phyloP scores from a whole-genome alignment of 164 flowering plant species.

The Sextonia rubra region DNA sequence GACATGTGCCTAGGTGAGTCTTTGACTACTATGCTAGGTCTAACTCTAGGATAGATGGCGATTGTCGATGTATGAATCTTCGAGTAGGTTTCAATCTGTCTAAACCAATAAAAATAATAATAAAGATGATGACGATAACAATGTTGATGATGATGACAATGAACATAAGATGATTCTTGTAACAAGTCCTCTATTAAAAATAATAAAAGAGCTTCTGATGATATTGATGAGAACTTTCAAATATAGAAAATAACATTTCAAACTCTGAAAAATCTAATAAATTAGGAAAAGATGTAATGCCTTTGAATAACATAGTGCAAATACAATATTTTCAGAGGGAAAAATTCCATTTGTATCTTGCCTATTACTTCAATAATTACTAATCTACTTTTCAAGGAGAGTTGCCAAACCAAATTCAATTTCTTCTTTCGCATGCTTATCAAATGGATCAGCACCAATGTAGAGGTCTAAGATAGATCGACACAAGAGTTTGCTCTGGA shows the following conservation, averaged over 20 bases:
- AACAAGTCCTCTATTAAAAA: too few relatives aligned
- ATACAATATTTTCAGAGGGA: background rate
- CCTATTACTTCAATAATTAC: slow-evolving; percentile 4
- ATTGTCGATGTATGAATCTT: too few relatives aligned
- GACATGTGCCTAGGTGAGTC: too few relatives aligned
- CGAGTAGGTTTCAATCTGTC: too few relatives aligned
- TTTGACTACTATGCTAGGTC: too few relatives aligned
- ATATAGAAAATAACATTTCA: background rate
- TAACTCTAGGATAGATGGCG: too few relatives aligned
- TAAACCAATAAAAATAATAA: too few relatives aligned
- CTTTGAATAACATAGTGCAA: background rate
- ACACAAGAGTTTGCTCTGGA: slow-evolving; percentile 78
- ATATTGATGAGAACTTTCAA: background rate
- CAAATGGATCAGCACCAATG: slow-evolving; percentile 85
- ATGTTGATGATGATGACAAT: too few relatives aligned
- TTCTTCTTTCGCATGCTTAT: slow-evolving; percentile 68
- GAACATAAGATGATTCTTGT: too few relatives aligned
- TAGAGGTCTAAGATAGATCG: slow-evolving; percentile 74
- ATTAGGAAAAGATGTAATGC: background rate
- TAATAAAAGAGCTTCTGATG: too few relatives aligned
- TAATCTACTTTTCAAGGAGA: slow-evolving; percentile 36
- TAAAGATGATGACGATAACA: too few relatives aligned
- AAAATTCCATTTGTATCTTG: background rate
- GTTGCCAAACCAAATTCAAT: slow-evolving; percentile 50
- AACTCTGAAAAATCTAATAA: too few relatives aligned